Base-by-base conservation (phyloP, 139 green algal species). In the Desmodesmus armatus region DNA sequence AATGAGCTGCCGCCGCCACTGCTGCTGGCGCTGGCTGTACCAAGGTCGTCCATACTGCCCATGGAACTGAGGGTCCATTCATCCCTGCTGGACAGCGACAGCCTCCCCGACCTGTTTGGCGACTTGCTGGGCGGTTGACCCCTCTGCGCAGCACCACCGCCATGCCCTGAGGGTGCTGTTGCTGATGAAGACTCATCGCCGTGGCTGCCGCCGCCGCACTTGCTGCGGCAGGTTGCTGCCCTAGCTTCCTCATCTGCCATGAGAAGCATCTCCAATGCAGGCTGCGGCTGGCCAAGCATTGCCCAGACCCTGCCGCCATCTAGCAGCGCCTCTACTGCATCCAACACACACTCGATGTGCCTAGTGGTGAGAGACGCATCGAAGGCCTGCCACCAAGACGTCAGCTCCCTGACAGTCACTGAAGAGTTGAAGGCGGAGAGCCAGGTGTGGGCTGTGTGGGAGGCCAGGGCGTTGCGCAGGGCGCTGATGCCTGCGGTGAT, bases 281-380 rank as follows among this genome's bases (percentile, higher is more conserved):
- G 75, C 23, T 82, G 75, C 27, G 35, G 75, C 60, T 82, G 75
- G 19, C 75, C 75, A 21, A 70, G 35, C 51, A 71, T 2, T 3
- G 75, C 75, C 75, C 75, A 82, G 17, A 82, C 37, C 13, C 75
- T 17, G 7, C 75, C 75, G 5, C 75, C 75, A 51, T 82, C 75
- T 0, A 82, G 21, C 51, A 82, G 19, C 25, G 35, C n/a, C 53
- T 82, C 75, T 27, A 66, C 51, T 13, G 71, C 3, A 71, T 53
- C 53, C 23, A 82, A 53, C 75, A 82, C 35, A 0, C 53, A 15
- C 25, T 27, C 23, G 7, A 82, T 23, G 2, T 55, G 35, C 2
- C 31, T 9, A n/a, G 53, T 0, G 3, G 75, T 71, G 23, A 82
- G 31, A 39, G 40, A 31, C 53, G 27, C 11, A 37, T 82, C 75